Conservation (phyloP, 2,329 filamentous ascomycete species). For the Ophiostoma pallidulum region DNA sequence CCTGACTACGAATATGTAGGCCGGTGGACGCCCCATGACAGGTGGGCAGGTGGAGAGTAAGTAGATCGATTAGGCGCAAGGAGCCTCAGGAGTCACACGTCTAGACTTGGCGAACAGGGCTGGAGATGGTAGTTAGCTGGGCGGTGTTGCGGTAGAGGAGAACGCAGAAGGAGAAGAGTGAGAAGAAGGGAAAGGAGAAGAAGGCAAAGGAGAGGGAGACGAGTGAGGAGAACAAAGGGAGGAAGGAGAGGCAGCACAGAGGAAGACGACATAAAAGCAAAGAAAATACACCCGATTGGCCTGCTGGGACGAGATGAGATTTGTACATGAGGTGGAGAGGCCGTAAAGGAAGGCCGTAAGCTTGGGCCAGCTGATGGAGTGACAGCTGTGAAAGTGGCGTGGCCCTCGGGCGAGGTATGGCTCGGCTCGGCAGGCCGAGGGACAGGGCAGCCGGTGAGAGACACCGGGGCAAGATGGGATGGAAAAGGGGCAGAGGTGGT, state of each 20-base stretch:
- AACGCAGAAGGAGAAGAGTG: neutral
- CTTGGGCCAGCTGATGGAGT: conserved; percentile 6
- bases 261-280: too few relatives aligned
- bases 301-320: neutral
- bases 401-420: conserved; percentile 5
- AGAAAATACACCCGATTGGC: too few relatives aligned
- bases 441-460: neutral
- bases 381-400: conserved; percentile 10
- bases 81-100: neutral
- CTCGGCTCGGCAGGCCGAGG: neutral
- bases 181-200: too few relatives aligned
- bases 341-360: neutral
- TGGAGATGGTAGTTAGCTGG: too few relatives aligned
- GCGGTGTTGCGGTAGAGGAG: too few relatives aligned
- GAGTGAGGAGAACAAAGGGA: too few relatives aligned
- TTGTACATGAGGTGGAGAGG: too few relatives aligned
- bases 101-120: neutral
- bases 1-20: conserved; percentile 43
- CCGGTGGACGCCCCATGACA: conserved; percentile 37
- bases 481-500: neutral
- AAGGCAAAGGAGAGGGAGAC: too few relatives aligned
- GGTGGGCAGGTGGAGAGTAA: neutral
- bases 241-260: too few relatives aligned
- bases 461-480: neutral
- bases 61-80: neutral